phyloP scores from a whole-genome alignment of 106 monocot species.

The Iris macrosiphon region DNA sequence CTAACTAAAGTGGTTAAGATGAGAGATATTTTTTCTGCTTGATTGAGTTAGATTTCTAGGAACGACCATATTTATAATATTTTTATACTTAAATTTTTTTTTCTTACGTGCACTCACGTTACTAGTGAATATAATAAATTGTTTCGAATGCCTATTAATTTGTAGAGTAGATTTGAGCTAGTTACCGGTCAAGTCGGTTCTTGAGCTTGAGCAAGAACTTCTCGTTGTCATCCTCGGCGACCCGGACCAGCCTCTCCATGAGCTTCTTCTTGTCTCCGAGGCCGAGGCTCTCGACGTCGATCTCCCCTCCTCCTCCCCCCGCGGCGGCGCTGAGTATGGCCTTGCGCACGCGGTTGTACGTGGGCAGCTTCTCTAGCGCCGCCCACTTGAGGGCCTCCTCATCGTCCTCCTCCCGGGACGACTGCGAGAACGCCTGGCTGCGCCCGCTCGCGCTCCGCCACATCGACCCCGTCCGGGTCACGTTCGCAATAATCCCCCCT shows the following conservation, averaged over 20 bases:
- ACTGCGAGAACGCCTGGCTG: slow-evolving; percentile 27
- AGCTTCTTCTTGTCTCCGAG: slow-evolving; percentile 20
- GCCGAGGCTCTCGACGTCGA: slow-evolving; percentile 14
- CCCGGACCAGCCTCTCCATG: slow-evolving; percentile 32
- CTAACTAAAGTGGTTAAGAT: too few species aligned
- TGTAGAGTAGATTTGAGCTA: neutral
- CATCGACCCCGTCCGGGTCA: slow-evolving; percentile 8
- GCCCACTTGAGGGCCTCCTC: slow-evolving; percentile 57
- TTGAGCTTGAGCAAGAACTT: slow-evolving; percentile 37
- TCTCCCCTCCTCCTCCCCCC: slow-evolving; percentile 1
- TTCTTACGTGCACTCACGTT: too few species aligned
- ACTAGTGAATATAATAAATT: neutral
- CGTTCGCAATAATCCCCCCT: too few species aligned
- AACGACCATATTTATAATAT: too few species aligned
- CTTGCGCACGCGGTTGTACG: slow-evolving; percentile 33
- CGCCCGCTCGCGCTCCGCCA: slow-evolving; percentile 1
- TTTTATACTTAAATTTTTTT: too few species aligned
- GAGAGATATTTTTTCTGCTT: too few species aligned
- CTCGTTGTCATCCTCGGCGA: slow-evolving; percentile 46
- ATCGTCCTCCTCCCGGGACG: slow-evolving; percentile 15
- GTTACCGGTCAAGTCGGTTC: neutral
- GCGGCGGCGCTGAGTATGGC: slow-evolving; percentile 20
- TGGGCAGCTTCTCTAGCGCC: slow-evolving; percentile 43
- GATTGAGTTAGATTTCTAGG: too few species aligned
- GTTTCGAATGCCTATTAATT: neutral